phyloP scores from a whole-genome alignment of 176 grass and related monocot species.

The Zea mays region Zm-B73-REFERENCE-NAM-5.0 NC_050096.1:34135001-34135500 shows the following conservation, averaged over 20 bases:
- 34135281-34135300: constrained; percentile 74
- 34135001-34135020: constrained; percentile 53
- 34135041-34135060: constrained; percentile 61
- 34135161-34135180: constrained; percentile 71
- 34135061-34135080: constrained; percentile 54
- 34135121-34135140: constrained; percentile 51
- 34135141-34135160: constrained; percentile 59
- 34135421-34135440: constrained; percentile 58
- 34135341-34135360: constrained; percentile 63
- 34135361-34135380: constrained; percentile 52
- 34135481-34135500: constrained; percentile 69
- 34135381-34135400: constrained; percentile 74
- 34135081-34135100: constrained; percentile 72
- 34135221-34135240: constrained; percentile 54
- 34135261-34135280: constrained; percentile 58
- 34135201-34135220: constrained; percentile 65
- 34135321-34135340: constrained; percentile 57
- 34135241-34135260: constrained; percentile 48
- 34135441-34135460: constrained; percentile 56
- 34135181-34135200: constrained; percentile 79
- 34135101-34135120: constrained; percentile 81
- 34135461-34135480: constrained; percentile 71
- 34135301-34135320: constrained; percentile 68
- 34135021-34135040: constrained; percentile 79
- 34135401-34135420: constrained; percentile 76